Percentiles rank a stretch among this genome's conserved stretches.
phyloP scores from a whole-genome alignment of 345 rosid species.

The Populus euphratica region DNA sequence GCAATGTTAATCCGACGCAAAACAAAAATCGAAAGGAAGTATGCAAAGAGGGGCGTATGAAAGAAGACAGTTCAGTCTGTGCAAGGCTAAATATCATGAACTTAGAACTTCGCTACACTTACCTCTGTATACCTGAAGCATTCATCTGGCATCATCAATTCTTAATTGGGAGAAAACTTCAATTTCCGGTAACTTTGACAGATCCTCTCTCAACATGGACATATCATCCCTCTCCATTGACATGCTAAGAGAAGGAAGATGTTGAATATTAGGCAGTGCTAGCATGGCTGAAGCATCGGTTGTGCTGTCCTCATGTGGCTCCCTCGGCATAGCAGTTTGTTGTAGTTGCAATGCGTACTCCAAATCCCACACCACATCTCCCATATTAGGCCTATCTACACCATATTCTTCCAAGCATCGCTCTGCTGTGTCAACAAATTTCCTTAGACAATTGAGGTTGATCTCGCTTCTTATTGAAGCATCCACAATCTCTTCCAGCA shows the following conservation, averaged over 20 bases:
- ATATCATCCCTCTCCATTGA: slow-evolving; percentile 15
- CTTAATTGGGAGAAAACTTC: slow-evolving; percentile 33
- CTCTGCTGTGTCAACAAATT: slow-evolving; percentile 45
- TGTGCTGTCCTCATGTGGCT: slow-evolving; percentile 26
- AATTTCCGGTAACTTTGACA: not conserved
- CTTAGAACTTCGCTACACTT: not conserved
- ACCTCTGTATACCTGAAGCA: not conserved
- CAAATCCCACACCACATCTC: slow-evolving; percentile 58
- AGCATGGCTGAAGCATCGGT: slow-evolving; percentile 22
- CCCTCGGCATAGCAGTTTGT: slow-evolving; percentile 17
- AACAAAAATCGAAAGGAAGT: not conserved
- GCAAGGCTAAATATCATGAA: not conserved
- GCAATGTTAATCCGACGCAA: not conserved
- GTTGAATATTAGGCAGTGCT: slow-evolving; percentile 13
- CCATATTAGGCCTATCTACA: slow-evolving; percentile 52
- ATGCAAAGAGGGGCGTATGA: not conserved
- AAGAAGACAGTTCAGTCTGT: not conserved
- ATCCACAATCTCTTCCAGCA: slow-evolving; percentile 43
- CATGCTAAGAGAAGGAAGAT: slow-evolving; percentile 28
- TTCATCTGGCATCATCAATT: slow-evolving; percentile 30
- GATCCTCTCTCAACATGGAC: slow-evolving; percentile 4
- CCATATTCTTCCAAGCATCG: slow-evolving; percentile 58
- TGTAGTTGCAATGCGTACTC: slow-evolving; percentile 46
- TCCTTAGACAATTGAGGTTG: slow-evolving; percentile 41
- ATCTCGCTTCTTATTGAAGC: slow-evolving; percentile 32